Base-by-base conservation (phyloP, 2,329 filamentous ascomycete species). In the Alternaria atra region DNA sequence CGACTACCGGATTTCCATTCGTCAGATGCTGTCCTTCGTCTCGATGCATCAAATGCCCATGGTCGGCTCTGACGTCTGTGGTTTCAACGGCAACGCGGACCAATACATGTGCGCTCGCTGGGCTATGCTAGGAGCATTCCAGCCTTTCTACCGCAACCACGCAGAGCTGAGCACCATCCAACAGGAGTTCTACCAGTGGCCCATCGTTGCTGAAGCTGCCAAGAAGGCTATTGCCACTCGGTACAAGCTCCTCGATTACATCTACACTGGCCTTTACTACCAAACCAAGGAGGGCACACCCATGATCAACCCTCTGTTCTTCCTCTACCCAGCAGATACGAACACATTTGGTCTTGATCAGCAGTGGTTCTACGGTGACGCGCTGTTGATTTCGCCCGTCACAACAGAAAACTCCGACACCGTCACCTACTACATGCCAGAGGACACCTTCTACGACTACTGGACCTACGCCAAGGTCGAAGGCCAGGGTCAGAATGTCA, bases 201-300 rank as follows among this genome's bases (percentile, higher is more conserved):
- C 82, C 0, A 78, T 81, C 1, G 90, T 91, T 5, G 82, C 90
- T 0, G 79, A 84, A 8, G 89, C 90, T 0, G 90, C 90, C 0
- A 85, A 84, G 56, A 89, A 87, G 60, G 90, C 88, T 17, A 92
- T 94, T 68, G 85, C 85, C 30, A 88, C 89, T 48, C 86, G 91
- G n/a, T 94, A 94, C 80, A 84, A 86, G 32, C 82, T 94, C n/a
- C 82, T 94, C 12, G 91, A 93, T 71, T 94, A 94, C 79, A 84
- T 92, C 61, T 94, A 94, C 82, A 93, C 91, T 1, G 87, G 88
- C 0, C 82, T 93, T 67, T 82, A 89, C 73, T 79, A 80, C 58
- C 86, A 91, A 74, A 85, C 83, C 30, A 71, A 81, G 17, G 84
- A 85, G 43, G 91, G 91, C 34, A 84, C 84, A 2, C 90, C 91